Base-by-base conservation (phyloP, 1,284 basidiomycete genomes). In the Quambalaria eucalypti region DNA sequence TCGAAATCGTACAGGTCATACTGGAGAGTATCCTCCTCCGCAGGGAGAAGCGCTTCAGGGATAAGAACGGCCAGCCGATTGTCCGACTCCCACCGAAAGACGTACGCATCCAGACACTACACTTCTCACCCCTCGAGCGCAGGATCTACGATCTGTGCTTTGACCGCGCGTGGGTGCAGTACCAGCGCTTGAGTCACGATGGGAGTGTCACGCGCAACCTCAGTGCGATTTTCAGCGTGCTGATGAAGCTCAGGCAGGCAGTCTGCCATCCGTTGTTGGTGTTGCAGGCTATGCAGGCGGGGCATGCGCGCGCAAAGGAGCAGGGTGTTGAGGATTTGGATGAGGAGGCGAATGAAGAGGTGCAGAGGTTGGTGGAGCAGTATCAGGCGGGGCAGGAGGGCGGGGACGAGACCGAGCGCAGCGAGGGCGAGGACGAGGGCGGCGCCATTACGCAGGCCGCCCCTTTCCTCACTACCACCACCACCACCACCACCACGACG, bases 31-130 rank as follows among this genome's bases (percentile, higher is more conserved):
- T 98, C 3, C 79, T 98, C 2, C 52, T 75, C 10, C 83, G 93
- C n/a, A 82, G 93, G 59, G 92, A 97, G 76, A 98, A 98, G 79
- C 86, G 82, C 57, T 95, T 91, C 53, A 84, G 83, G 46, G 93
- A 95, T 77, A 81, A 80, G 44, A 84, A 92, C 66, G 93, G 93
- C 2, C 86, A 87, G 50, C 83, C 82, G 40, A 96, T 98, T 44
- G 90, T 97, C 1, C 84, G 90, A 55, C 78, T 98, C 2, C 92
- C 93, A 0, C 79, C 83, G 0, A 97, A 97, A 78, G 85, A 87
- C 76, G 83, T 87, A 55, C 10, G 66, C 31, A 61, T 69, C 38
- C 25, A 59, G 26, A 51, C 59, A 23, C 52, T 75, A 28, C 58
- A 63, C 8, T 73, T 75, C 40, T 56, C 60, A 0, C 52, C 54